Conservation (phyloP, 768 basidiomycete genomes). For the Podaxis sp. region DNA sequence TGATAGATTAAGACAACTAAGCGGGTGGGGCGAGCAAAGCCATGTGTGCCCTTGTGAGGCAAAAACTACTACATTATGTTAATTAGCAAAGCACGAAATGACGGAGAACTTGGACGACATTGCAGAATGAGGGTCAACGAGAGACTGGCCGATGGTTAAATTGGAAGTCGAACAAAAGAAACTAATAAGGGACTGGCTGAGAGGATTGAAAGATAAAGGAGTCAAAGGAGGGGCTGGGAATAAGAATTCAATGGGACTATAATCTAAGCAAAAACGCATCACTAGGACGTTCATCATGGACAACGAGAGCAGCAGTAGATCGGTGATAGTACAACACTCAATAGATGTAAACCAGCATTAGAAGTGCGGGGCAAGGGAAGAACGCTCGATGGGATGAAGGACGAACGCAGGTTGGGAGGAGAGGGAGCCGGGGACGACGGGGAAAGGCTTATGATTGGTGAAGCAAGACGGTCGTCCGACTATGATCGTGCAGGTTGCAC, state of each 20-base stretch:
- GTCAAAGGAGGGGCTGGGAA: not conserved
- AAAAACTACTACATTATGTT: not conserved
- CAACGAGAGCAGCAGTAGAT: conserved; percentile 12
- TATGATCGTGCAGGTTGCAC: conserved; percentile 31
- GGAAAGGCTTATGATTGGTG: not conserved
- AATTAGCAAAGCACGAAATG: not conserved
- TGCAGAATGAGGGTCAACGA: not conserved
- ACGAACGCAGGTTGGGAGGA: not conserved
- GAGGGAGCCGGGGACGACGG: not conserved
- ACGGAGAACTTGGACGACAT: not conserved
- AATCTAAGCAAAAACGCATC: conserved; percentile 3
- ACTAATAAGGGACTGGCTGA: not conserved
- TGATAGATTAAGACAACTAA: conserved; percentile 54
- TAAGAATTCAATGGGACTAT: conserved; percentile 7
- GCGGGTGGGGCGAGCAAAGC: conserved; percentile 70
- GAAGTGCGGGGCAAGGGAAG: not conserved
- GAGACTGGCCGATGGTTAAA: not conserved
- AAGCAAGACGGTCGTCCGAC: not conserved
- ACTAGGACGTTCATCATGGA: conserved; percentile 4
- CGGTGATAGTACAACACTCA: conserved; percentile 13
- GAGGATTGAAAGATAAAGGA: not conserved
- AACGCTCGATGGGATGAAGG: too few species aligned
- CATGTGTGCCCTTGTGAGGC: conserved; percentile 42
- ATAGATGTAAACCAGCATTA: not conserved
- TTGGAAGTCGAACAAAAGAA: not conserved